Evolutionary conservation across 345 rosid species (phyloP).

Genomic region (Gossypium thurberi): DNA sequence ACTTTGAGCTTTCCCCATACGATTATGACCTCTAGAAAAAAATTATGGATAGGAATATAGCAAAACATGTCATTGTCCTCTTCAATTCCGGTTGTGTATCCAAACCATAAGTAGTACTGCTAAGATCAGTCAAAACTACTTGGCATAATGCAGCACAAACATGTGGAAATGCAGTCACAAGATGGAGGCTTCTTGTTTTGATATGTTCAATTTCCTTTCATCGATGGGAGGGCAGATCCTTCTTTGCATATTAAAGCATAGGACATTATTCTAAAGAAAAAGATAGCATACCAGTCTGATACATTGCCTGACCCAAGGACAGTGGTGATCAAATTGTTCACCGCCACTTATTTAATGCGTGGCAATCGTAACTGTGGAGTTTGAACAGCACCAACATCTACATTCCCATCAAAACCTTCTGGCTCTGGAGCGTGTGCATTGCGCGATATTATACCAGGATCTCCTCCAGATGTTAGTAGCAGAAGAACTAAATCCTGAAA

Average conservation of each 20-base stretch:
- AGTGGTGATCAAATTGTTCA: slow-evolving; percentile 96
- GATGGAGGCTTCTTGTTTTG: slow-evolving; percentile 3
- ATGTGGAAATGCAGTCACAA: neutral
- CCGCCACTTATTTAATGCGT: slow-evolving; percentile 73
- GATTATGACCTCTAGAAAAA: neutral
- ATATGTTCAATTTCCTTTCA: neutral
- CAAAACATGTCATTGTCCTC: neutral
- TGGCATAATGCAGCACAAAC: neutral
- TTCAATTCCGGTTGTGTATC: neutral
- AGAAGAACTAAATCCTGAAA: slow-evolving; percentile 78
- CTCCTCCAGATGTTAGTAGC: slow-evolving; percentile 87
- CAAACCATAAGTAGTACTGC: neutral
- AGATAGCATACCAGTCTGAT: slow-evolving; percentile 66
- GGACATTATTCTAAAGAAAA: slow-evolving; percentile 16
- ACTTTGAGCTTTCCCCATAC: neutral
- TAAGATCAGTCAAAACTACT: neutral
- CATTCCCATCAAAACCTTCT: slow-evolving; percentile 53
- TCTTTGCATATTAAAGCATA: slow-evolving; percentile 1
- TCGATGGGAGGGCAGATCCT: neutral
- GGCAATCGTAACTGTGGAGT: slow-evolving; percentile 79
- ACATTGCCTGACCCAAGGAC: slow-evolving; percentile 99
- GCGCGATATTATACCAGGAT: slow-evolving; percentile 92
- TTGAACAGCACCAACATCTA: slow-evolving; percentile 56
- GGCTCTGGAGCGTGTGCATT: slow-evolving; percentile 92
- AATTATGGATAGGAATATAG: neutral